A percentile compares a stretch with the other conserved stretches of the same genome.
Conservation (phyloP, 1,284 basidiomycete species). For the Pseudozyma pruni region DNA sequence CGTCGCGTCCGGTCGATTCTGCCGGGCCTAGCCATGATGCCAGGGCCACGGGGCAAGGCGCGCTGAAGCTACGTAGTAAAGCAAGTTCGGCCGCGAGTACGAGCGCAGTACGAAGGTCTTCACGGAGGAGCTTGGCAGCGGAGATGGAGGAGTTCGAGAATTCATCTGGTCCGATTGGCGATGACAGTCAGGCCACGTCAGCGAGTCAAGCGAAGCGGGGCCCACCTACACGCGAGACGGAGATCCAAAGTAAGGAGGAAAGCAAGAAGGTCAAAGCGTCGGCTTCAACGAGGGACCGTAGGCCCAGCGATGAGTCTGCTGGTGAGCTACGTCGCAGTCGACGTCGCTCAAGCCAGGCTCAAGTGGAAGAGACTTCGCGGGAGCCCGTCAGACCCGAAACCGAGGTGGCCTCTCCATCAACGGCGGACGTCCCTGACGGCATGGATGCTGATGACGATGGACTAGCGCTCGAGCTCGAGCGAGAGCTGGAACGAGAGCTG, state of each 20-base stretch:
- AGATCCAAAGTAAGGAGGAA: background rate
- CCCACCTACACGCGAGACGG: background rate
- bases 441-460: conserved; percentile 30
- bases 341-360: conserved; percentile 30
- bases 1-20: background rate
- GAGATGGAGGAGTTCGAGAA: conserved; percentile 46
- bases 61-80: conserved; percentile 13
- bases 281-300: background rate
- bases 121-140: conserved; percentile 20
- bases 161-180: background rate
- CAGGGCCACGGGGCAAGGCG: background rate
- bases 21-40: background rate
- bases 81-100: conserved; percentile 8
- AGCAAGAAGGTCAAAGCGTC: conserved; percentile 6
- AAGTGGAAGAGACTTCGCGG: conserved; percentile 1
- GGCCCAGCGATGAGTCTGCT: conserved; percentile 4
- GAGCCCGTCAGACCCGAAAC: no score
- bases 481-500: conserved; percentile 37
- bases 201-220: background rate
- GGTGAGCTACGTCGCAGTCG: conserved; percentile 25
- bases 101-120: conserved; percentile 24
- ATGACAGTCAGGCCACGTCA: background rate
- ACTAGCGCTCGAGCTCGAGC: conserved; percentile 39
- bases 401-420: no score
- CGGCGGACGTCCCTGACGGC: background rate